Conservation (phyloP, 1,284 basidiomycete species). For the Irpex sp. region DNA sequence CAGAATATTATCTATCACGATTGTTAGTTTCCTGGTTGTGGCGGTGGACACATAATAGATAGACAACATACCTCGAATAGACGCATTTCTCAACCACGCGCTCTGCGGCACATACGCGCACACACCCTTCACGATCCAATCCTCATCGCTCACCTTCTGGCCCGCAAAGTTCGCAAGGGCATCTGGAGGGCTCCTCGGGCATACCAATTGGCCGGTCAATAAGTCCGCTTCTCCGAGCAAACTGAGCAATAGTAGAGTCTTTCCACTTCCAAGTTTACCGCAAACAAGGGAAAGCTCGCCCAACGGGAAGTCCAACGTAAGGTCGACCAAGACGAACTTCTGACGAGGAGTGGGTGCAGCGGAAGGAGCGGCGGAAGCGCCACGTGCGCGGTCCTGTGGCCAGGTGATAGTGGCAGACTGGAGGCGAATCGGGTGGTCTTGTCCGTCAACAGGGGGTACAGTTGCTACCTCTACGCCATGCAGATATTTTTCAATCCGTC, state of each 20-base stretch:
- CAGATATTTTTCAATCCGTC: conserved; percentile 90
- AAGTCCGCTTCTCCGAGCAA: conserved; percentile 91
- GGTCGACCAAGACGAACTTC: conserved; percentile 80
- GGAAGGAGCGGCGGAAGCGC: conserved; percentile 48
- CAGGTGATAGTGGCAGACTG: conserved; percentile 87
- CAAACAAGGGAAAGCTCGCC: conserved; percentile 81
- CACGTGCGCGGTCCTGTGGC: conserved; percentile 68
- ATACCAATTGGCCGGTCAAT: conserved; percentile 73
- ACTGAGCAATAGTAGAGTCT: conserved; percentile 77
- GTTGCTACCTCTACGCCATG: conserved; percentile 64
- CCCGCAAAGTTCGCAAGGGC: conserved; percentile 59
- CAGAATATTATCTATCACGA: conserved; percentile 73
- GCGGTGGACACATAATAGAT: background rate
- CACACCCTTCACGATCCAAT: conserved; percentile 76
- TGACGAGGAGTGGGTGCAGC: conserved; percentile 68
- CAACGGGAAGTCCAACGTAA: conserved; percentile 75
- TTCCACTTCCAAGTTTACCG: conserved; percentile 80
- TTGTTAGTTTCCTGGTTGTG: background rate
- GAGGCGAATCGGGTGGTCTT: conserved; percentile 50
- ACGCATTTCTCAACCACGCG: conserved; percentile 89
- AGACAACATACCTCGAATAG: conserved; percentile 53
- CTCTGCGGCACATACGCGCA: conserved; percentile 92
- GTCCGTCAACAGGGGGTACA: conserved; percentile 52
- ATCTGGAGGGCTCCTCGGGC: conserved; percentile 83
- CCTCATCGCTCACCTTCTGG: conserved; percentile 39